Base-by-base conservation (phyloP, 176 grass and related monocot species). In the Tillandsia leiboldiana region DNA sequence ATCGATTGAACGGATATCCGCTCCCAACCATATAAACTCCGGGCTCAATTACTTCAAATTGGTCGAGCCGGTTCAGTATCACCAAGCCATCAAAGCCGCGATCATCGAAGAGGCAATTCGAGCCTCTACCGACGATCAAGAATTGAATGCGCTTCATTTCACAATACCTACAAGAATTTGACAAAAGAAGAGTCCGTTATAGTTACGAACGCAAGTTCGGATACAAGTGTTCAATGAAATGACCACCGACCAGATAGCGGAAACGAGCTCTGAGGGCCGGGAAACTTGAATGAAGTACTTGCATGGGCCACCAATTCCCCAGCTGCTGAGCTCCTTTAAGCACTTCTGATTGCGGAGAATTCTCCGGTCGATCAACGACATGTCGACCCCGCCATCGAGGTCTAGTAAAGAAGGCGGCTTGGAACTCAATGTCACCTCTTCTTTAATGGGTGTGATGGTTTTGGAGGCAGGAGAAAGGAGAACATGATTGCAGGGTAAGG, bases 101-200 rank as follows among this genome's bases (percentile, higher is more conserved):
- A 56, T 73, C 71, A 13, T 73, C 71, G 56, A 73, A 73, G 56
- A 73, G 71, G 57, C 71, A 73, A n/a, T 73, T 73, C 11, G 71
- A 73, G 54, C 71, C 71, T 12, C 50, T 73, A 18, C 71, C 71
- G 11, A 64, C 11, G n/a, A 73, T 47, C 33, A 73, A 14, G 11
- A 51, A 64, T 1, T 3, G 71, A 49, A 64, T 73, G 58, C 18
- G 63, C 33, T 58, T 73, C 54, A 12, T 27, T n/a, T 48, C 11
- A 12, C 71, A 73, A 10, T 64, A 51, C 17, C 71, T 73, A 53
- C 29, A 51, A 26, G 10, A 64, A 48, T 49, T 22, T 11, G 17
- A 51, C n/a, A n/a, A 58, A 48, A 58, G 51, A 50, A 10, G 70
- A 14, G 52, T 33, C 52, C 5, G 9, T 20, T 17, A 61, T 2